Evolutionary conservation across 2,329 filamentous ascomycete species (phyloP).

Genomic region (Colletotrichum destructivum): DNA sequence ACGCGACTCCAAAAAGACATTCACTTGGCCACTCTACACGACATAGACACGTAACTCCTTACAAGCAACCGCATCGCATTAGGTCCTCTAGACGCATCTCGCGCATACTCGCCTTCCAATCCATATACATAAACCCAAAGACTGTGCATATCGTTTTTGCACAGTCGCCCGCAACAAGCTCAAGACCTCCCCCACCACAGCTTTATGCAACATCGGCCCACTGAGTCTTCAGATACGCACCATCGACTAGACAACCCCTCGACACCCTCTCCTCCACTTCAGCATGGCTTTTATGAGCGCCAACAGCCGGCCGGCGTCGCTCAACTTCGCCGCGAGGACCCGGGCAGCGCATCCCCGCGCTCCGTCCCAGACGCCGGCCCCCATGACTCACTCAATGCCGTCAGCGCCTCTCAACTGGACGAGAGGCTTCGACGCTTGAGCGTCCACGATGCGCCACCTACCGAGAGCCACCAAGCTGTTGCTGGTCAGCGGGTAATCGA

Average conservation of each 20-base stretch:
- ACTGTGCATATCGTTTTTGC: conserved; percentile 68
- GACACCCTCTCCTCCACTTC: conserved; percentile 55
- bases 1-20: conserved; percentile 31
- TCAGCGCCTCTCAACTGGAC: conserved; percentile 62
- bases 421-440: conserved; percentile 69
- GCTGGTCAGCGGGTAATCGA: conserved; percentile 71
- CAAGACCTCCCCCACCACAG: conserved; percentile 56
- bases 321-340: conserved; percentile 52
- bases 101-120: conserved; percentile 6
- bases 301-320: conserved; percentile 58
- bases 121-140: conserved; percentile 44
- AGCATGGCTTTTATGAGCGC: conserved; percentile 70
- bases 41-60: conserved; percentile 27
- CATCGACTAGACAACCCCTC: conserved; percentile 55
- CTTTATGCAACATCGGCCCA: conserved; percentile 77
- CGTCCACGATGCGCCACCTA: conserved; percentile 48
- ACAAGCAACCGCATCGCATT: conserved; percentile 29
- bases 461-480: conserved; percentile 48
- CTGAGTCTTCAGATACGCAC: conserved; percentile 61
- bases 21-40: conserved; percentile 26
- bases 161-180: conserved; percentile 60
- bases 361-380: conserved; percentile 50
- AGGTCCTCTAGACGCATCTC: conserved; percentile 2
- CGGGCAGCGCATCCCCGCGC: conserved; percentile 55
- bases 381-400: conserved; percentile 49